Conservation (phyloP, 192 early-diverging fungal genomes). For the Funneliformis geosporum region DNA sequence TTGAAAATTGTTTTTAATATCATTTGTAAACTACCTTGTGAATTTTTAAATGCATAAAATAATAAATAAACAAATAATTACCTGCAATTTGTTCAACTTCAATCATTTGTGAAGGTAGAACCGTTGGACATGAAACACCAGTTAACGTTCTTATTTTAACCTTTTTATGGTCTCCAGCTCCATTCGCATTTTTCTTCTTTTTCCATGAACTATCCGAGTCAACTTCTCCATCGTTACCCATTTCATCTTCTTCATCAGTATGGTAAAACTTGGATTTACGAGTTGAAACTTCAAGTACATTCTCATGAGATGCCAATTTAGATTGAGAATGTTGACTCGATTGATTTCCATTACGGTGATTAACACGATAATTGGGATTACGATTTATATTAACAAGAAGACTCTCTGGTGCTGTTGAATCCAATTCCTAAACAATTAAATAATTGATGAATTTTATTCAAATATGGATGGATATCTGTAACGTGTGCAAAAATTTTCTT, state of each 20-base stretch:
- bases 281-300: slow-evolving; percentile 64
- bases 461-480: background rate
- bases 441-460: slow-evolving; percentile 20
- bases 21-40: too few relatives aligned
- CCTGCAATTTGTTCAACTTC: slow-evolving; percentile 61
- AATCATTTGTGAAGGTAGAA: slow-evolving; percentile 64
- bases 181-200: slow-evolving; percentile 30
- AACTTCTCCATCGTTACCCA: slow-evolving; percentile 36
- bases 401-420: slow-evolving; percentile 70
- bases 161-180: slow-evolving; percentile 17
- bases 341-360: slow-evolving; percentile 27
- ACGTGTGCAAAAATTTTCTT: background rate
- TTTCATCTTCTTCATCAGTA: slow-evolving; percentile 32
- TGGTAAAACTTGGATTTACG: slow-evolving; percentile 31
- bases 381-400: slow-evolving; percentile 72
- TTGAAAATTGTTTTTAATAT: too few relatives aligned
- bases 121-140: slow-evolving; percentile 61
- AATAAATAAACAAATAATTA: slow-evolving; percentile 21
- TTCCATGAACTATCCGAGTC: slow-evolving; percentile 32
- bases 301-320: slow-evolving; percentile 61
- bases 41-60: too few relatives aligned
- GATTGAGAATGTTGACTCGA: slow-evolving; percentile 24
- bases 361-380: slow-evolving; percentile 43
- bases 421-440: slow-evolving; percentile 50
- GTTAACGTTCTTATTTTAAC: slow-evolving; percentile 49